Evolutionary conservation across 73 alveolate species (phyloP).

Genomic region (Paramecium sonneborni): DNA sequence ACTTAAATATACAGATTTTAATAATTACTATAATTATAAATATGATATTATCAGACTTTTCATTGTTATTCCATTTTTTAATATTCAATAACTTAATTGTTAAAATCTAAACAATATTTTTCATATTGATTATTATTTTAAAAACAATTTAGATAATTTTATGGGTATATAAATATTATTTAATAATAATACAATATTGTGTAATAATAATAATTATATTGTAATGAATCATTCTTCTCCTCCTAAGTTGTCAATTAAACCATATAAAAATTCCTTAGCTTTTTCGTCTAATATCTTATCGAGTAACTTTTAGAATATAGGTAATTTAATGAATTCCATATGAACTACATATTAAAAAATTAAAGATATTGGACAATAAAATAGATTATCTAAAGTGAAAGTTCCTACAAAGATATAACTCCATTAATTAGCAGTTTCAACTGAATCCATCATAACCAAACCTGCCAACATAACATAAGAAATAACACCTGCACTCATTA

Average conservation of each 20-base stretch:
- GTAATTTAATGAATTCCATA: not conserved
- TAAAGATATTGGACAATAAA: not conserved
- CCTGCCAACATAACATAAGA: conserved; percentile 32
- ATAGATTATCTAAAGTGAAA: not conserved
- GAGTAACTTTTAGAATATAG: not conserved
- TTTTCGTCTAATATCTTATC: conserved; percentile 4
- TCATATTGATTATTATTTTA: too few relatives aligned
- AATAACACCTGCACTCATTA: not conserved
- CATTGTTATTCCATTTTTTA: too few relatives aligned
- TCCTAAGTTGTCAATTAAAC: not conserved
- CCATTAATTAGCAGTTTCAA: not conserved
- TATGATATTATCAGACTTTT: not conserved
- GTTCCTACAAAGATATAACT: not conserved
- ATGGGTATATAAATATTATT: too few relatives aligned
- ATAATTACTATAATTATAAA: conserved; percentile 48
- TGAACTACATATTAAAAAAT: not conserved
- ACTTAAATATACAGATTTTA: conserved; percentile 54
- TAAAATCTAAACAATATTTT: too few relatives aligned
- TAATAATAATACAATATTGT: not conserved
- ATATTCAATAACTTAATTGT: too few relatives aligned
- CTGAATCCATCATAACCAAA: not conserved
- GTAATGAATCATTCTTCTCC: conserved; percentile 3
- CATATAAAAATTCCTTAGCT: conserved; percentile 13
- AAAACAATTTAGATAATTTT: too few relatives aligned
- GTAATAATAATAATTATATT: not conserved